These are phyloP conservation scores for Saccharomycopsis guyanensis DNA, from an alignment of 805 yeast species.

Conservation along the genomic window DNA sequence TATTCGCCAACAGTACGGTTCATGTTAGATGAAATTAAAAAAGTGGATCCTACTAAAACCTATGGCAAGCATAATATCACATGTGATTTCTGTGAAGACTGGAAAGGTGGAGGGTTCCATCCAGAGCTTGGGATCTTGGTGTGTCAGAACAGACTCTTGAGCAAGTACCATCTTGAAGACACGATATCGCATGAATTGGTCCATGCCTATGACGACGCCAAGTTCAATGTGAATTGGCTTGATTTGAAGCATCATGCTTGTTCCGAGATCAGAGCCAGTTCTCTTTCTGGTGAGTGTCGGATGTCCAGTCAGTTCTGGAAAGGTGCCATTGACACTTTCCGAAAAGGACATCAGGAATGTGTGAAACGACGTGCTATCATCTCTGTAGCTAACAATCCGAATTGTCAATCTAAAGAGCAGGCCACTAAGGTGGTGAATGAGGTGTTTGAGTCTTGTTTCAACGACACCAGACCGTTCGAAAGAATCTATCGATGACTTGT, in stretches of 20 bases:
- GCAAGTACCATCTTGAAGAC: slow-evolving; percentile 81
- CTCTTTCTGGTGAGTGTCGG: slow-evolving; percentile 91
- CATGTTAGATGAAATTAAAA: slow-evolving; percentile 75
- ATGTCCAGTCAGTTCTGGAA: slow-evolving; percentile 71
- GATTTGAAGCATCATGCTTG: slow-evolving; percentile 93
- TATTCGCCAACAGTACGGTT: slow-evolving; percentile 82
- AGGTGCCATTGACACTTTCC: slow-evolving; percentile 37
- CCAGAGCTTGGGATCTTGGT: slow-evolving; percentile 81
- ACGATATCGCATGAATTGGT: slow-evolving; percentile 87
- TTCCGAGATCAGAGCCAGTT: slow-evolving; percentile 89
- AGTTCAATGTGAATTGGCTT: slow-evolving; percentile 80
- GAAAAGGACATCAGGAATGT: slow-evolving; percentile 84
- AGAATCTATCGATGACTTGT: slow-evolving; percentile 56
- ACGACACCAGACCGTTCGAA: slow-evolving; percentile 94
- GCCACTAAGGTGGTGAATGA: slow-evolving; percentile 77
- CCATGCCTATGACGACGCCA: slow-evolving; percentile 86
- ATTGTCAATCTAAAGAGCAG: slow-evolving; percentile 60
- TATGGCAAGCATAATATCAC: slow-evolving; percentile 47
- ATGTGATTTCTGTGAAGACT: slow-evolving; percentile 80
- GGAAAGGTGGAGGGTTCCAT: slow-evolving; percentile 86
- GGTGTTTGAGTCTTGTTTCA: slow-evolving; percentile 89
- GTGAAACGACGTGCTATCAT: slow-evolving; percentile 81
- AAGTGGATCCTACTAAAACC: slow-evolving; percentile 35
- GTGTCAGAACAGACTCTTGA: slow-evolving; percentile 73
- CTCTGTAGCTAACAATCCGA: slow-evolving; percentile 82